These are phyloP conservation scores for Curvularia sp. DNA, from an alignment of 2,329 filamentous ascomycete genomes.

Conservation along the genomic window DNA sequence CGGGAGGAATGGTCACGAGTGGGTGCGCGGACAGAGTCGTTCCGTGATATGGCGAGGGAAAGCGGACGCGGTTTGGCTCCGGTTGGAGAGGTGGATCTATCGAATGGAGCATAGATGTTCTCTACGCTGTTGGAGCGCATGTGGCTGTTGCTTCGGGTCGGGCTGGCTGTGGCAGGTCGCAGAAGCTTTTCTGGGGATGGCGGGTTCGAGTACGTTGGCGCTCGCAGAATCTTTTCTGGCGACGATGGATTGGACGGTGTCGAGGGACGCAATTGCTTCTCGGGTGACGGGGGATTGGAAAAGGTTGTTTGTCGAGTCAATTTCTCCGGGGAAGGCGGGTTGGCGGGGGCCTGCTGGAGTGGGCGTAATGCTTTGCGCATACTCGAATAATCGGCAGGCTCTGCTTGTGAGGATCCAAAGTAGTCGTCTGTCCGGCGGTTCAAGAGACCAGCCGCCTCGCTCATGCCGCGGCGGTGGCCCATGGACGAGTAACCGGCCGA, in stretches of 20 bases:
- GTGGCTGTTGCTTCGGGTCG: constrained; percentile 33
- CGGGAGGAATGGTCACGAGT: constrained; percentile 44
- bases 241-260: constrained; percentile 9
- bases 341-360: constrained; percentile 42
- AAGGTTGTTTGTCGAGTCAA: constrained; percentile 19
- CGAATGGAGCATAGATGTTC: constrained; percentile 51
- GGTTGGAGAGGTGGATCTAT: constrained; percentile 50
- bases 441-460: constrained; percentile 69
- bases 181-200: constrained; percentile 34
- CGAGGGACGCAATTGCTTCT: constrained; percentile 9
- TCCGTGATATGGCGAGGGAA: constrained; percentile 50
- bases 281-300: constrained; percentile 24
- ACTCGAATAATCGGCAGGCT: constrained; percentile 71
- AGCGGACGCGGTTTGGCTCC: constrained; percentile 54
- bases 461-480: constrained; percentile 76
- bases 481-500: constrained; percentile 61
- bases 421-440: constrained; percentile 58
- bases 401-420: constrained; percentile 51
- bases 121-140: constrained; percentile 53
- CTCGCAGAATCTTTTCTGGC: constrained; percentile 36
- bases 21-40: constrained; percentile 49
- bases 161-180: constrained; percentile 25
- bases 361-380: constrained; percentile 78
- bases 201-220: constrained; percentile 15
- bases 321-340: constrained; percentile 23